These are phyloP conservation scores for Rosa rugosa DNA, from an alignment of 306 rosid genomes.

Conservation along the genomic window DNA sequence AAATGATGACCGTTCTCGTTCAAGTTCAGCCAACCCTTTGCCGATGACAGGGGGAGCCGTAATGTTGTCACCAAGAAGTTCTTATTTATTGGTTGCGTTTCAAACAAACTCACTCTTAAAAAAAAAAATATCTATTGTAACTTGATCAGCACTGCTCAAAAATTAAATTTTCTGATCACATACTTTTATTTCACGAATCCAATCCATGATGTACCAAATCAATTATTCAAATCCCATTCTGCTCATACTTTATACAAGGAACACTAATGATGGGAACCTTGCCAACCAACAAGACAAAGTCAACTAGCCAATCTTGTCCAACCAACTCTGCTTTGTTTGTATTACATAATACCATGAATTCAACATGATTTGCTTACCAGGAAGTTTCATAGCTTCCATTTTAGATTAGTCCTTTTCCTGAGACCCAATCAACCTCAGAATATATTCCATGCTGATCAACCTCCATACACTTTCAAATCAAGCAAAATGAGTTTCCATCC, in stretches of 20 bases:
- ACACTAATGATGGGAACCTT: background rate
- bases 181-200: background rate
- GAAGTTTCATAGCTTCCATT: background rate
- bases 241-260: background rate
- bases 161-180: background rate
- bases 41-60: background rate
- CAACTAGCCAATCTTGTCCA: background rate
- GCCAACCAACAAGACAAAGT: background rate
- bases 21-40: conserved; percentile 4
- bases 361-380: background rate
- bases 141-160: background rate
- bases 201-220: background rate
- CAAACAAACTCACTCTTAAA: background rate
- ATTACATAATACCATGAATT: background rate
- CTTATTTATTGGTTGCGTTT: background rate
- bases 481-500: conserved; percentile 43
- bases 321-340: background rate
- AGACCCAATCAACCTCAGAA: background rate
- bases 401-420: background rate
- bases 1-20: background rate
- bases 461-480: conserved; percentile 16
- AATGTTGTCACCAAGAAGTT: background rate
- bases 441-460: background rate
- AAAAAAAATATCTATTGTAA: background rate
- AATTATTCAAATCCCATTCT: background rate